Percentiles rank a stretch among this genome's conserved stretches.
Evolutionary conservation across 306 rosid species (phyloP).

Genomic region (Vigna hirtella): DNA sequence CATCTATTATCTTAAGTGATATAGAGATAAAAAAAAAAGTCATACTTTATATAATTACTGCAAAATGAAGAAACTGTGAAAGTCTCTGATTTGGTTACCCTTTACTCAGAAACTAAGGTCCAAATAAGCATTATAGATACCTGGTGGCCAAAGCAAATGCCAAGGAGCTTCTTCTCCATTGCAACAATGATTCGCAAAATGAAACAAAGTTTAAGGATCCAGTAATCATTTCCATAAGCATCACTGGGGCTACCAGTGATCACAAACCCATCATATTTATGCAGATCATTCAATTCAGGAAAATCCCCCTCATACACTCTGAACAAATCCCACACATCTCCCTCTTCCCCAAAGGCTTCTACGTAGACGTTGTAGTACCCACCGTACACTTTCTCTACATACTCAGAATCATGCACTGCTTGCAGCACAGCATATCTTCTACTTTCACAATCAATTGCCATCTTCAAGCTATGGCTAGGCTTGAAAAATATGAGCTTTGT

Average conservation of each 20-base stretch:
- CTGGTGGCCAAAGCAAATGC: constrained; percentile 86
- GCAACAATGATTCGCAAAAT: constrained; percentile 63
- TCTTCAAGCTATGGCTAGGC: constrained; percentile 2
- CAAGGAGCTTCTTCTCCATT: constrained; percentile 73
- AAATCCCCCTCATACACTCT: constrained; percentile 65
- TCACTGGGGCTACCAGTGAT: constrained; percentile 67
- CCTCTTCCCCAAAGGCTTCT: constrained; percentile 68
- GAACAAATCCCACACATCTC: constrained; percentile 71
- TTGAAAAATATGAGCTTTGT: background rate
- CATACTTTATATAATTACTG: too few relatives aligned
- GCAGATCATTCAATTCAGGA: constrained; percentile 57
- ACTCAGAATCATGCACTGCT: constrained; percentile 67
- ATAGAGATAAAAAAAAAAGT: too few relatives aligned
- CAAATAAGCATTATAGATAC: constrained; percentile 33
- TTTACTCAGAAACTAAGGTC: too few relatives aligned
- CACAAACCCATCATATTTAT: constrained; percentile 67
- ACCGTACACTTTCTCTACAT: constrained; percentile 61
- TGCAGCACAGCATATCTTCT: constrained; percentile 62
- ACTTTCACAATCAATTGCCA: constrained; percentile 11
- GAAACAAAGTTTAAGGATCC: constrained; percentile 68
- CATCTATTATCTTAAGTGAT: too few relatives aligned
- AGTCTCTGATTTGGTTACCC: too few relatives aligned
- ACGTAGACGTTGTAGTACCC: constrained; percentile 67
- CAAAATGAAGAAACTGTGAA: too few relatives aligned
- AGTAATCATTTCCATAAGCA: constrained; percentile 65